phyloP scores from a whole-genome alignment of 371 early-diverging fungal genomes.

The Apophysomyces ossiformis region DNA sequence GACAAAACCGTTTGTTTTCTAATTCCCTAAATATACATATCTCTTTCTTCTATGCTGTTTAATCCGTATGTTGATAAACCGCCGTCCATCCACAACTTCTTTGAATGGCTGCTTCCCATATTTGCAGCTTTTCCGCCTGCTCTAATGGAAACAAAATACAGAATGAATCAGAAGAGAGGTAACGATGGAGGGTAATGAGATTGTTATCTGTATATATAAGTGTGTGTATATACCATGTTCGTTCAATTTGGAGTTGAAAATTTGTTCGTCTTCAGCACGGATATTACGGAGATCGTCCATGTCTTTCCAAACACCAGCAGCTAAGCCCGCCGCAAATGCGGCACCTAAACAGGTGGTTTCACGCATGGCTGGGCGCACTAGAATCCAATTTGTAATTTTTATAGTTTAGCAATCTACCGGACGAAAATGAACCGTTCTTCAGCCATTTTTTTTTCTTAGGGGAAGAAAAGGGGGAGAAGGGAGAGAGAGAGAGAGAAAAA shows the following conservation, averaged over 20 bases:
- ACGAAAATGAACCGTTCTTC: too few relatives aligned
- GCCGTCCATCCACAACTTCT: conserved; percentile 31
- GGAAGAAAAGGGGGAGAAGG: too few relatives aligned
- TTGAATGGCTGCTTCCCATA: conserved; percentile 28
- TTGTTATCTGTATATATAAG: too few relatives aligned
- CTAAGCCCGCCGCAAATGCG: conserved; percentile 91
- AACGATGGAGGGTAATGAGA: not conserved
- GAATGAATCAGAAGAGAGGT: not conserved
- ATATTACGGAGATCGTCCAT: conserved; percentile 36
- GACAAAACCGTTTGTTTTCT: too few relatives aligned
- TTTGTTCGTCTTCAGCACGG: conserved; percentile 33
- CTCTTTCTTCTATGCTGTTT: not conserved
- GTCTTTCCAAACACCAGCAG: conserved; percentile 76
- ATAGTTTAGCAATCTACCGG: too few relatives aligned
- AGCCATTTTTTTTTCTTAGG: too few relatives aligned
- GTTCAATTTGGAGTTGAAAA: conserved; percentile 53
- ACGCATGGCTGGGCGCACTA: conserved; percentile 84
- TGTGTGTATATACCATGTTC: conserved; percentile 33
- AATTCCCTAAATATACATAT: too few relatives aligned
- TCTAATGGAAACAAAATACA: not conserved
- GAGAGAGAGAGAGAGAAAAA: too few relatives aligned
- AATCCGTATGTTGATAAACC: conserved; percentile 18
- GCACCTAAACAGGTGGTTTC: conserved; percentile 96
- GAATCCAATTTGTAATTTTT: conserved; percentile 25
- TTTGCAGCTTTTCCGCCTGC: conserved; percentile 12